Evolutionary conservation across 371 early-diverging fungal species (phyloP).

Genomic region (Spraguea lophii): DNA sequence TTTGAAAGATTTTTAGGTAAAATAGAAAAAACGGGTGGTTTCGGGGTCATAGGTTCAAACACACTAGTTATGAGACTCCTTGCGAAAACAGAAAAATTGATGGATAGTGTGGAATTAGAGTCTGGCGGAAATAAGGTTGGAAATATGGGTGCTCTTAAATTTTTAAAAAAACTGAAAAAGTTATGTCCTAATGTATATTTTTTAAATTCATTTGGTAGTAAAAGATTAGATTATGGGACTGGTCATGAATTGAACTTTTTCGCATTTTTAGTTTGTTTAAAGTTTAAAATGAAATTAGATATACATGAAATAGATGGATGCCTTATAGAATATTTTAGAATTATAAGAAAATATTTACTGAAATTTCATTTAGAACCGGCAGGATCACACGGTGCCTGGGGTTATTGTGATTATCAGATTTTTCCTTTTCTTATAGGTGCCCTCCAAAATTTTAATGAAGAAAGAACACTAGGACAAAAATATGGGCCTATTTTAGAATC

Average conservation of each 20-base stretch:
- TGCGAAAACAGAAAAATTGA: too few relatives aligned
- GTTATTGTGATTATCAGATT: slow-evolving; percentile 88
- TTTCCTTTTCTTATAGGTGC: slow-evolving; percentile 82
- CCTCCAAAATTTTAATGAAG: slow-evolving; percentile 56
- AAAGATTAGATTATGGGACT: slow-evolving; percentile 97
- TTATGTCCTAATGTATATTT: too few relatives aligned
- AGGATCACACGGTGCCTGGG: slow-evolving; percentile 95
- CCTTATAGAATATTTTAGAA: slow-evolving; percentile 64
- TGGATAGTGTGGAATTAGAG: too few relatives aligned
- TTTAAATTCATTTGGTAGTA: too few relatives aligned
- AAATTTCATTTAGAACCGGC: slow-evolving; percentile 91
- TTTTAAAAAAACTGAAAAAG: too few relatives aligned
- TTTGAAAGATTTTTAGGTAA: too few relatives aligned
- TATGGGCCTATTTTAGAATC: too few relatives aligned
- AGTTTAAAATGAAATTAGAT: slow-evolving; percentile 3
- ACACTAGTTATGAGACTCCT: too few relatives aligned
- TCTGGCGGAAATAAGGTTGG: too few relatives aligned
- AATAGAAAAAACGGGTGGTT: too few relatives aligned
- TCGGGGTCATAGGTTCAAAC: too few relatives aligned
- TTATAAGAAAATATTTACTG: slow-evolving; percentile 66
- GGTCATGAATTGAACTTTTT: slow-evolving; percentile 93
- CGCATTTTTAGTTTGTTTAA: slow-evolving; percentile 55
- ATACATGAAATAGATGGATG: slow-evolving; percentile 39
- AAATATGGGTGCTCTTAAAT: too few relatives aligned
- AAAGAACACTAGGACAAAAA: not conserved